These are phyloP conservation scores for Penicillium antarcticum DNA, from an alignment of 495 filamentous ascomycete species.

Conservation along the genomic window DNA sequence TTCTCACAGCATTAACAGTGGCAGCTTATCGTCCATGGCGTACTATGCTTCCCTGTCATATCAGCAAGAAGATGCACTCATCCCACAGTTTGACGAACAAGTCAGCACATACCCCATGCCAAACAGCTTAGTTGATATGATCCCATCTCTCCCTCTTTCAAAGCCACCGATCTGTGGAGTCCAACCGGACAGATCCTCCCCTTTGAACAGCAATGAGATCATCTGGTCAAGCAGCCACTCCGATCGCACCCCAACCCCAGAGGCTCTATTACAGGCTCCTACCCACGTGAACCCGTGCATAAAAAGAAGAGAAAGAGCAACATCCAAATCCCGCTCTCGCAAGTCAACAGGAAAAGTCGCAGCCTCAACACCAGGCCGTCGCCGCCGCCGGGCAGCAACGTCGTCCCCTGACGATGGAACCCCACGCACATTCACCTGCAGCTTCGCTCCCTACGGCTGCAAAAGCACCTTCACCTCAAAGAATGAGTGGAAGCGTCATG, in stretches of 20 bases:
- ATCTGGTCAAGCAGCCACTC: slow-evolving; percentile 15
- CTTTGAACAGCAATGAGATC: slow-evolving; percentile 3
- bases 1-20: slow-evolving; percentile 12
- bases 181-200: slow-evolving; percentile 1
- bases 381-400: slow-evolving; percentile 3
- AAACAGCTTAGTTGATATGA: slow-evolving; percentile 7
- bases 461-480: slow-evolving; percentile 81
- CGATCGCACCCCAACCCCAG: slow-evolving; percentile 14
- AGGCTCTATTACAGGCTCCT: background rate
- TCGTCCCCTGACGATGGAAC: slow-evolving; percentile 26
- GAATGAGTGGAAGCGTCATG: slow-evolving; percentile 96
- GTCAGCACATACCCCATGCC: slow-evolving; percentile 18
- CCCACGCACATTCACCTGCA: slow-evolving; percentile 72
- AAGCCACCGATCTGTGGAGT: slow-evolving; percentile 1
- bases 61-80: slow-evolving; percentile 17
- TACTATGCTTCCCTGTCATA: slow-evolving; percentile 20
- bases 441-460: slow-evolving; percentile 82
- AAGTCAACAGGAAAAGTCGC: slow-evolving; percentile 6
- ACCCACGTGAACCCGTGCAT: slow-evolving; percentile 2
- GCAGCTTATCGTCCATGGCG: slow-evolving; percentile 13
- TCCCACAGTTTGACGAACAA: slow-evolving; percentile 3
- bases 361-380: slow-evolving; percentile 8
- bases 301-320: slow-evolving; percentile 1
- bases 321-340: slow-evolving; percentile 1
- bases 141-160: slow-evolving; percentile 7